Base-by-base conservation (phyloP, 2,329 filamentous ascomycete species). In the Tolypocladium nubicola region DNA sequence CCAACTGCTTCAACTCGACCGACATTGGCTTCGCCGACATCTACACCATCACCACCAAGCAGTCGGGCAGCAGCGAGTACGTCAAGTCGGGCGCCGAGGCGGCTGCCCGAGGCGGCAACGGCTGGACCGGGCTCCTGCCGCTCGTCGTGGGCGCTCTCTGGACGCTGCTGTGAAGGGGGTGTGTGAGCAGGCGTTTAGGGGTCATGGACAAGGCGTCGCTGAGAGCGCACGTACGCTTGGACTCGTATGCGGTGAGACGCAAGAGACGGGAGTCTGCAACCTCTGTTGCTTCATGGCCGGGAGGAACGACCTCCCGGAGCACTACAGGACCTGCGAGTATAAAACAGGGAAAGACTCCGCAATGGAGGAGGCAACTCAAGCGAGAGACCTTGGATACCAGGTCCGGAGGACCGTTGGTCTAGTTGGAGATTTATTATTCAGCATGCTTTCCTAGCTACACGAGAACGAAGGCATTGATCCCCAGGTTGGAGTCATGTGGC, bases 1-100 rank as follows among this genome's bases (percentile, higher is more conserved):
- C 83, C 16, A 97, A 96, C 74, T 97, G 93, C 79, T 91, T 87
- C 79, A 97, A 97, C 76, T 89, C 86, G 59, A 85, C 82, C 52
- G 78, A 89, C 57, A 84, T 96, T 64, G 81, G 82, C 61, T 92
- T 94, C 76, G 81, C 88, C 56, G 79, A 86, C 62, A 77, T 96
- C 62, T 97, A 90, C 77, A 85, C 87, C 59, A 79, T 86, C 65
- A 79, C 79, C 55, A 80, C 76, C 35, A 74, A 74, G 58, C 67
- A 70, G 23, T 71, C 76, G 19, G 73, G 72, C 61, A 64, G 66
- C 58, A 65, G 71, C 45, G 62, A 65, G 13, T 71, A 71, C 60
- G 61, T 65, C 49, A 57, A 66, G 43, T 64, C 68, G 57, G 64
- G 65, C 52, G 69, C 70, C 52, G 61, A 45, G 26, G 3, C 62